These are phyloP conservation scores for Pseudogymnoascus sp. DNA, from an alignment of 2,329 filamentous ascomycete genomes.

Conservation along the genomic window DNA sequence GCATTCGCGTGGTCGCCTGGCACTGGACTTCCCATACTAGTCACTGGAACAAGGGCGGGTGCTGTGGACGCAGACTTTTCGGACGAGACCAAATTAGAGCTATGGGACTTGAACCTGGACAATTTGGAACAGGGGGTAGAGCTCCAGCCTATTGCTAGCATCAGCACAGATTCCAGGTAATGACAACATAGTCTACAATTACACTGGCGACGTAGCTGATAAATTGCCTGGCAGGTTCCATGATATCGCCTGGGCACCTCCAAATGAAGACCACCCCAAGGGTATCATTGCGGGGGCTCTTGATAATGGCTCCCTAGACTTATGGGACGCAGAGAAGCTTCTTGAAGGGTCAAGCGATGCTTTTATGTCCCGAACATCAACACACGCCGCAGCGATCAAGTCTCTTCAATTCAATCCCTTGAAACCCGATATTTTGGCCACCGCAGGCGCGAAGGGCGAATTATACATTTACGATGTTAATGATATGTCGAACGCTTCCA, in stretches of 20 bases:
- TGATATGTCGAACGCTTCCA: slow-evolving; percentile 79
- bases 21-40: slow-evolving; percentile 69
- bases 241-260: slow-evolving; percentile 88
- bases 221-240: slow-evolving; percentile 63
- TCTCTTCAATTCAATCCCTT: slow-evolving; percentile 93
- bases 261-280: slow-evolving; percentile 67
- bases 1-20: slow-evolving; percentile 95
- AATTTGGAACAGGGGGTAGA: slow-evolving; percentile 68
- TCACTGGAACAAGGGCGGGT: slow-evolving; percentile 88
- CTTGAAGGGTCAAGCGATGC: slow-evolving; percentile 56
- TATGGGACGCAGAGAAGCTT: slow-evolving; percentile 81
- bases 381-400: slow-evolving; percentile 90
- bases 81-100: slow-evolving; percentile 89
- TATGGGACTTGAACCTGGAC: slow-evolving; percentile 89
- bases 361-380: slow-evolving; percentile 76
- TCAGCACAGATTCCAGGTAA: slow-evolving; percentile 85
- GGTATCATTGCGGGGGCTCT: slow-evolving; percentile 93
- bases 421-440: slow-evolving; percentile 83
- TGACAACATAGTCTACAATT: slow-evolving; percentile 13
- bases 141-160: slow-evolving; percentile 74
- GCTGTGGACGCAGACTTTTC: slow-evolving; percentile 97
- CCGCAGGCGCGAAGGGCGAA: slow-evolving; percentile 89
- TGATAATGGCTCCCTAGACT: slow-evolving; percentile 85
- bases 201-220: slow-evolving; percentile 20
- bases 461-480: slow-evolving; percentile 93